Conservation (phyloP, 148 eudicot species). For the Rhododendron henanense region DNA sequence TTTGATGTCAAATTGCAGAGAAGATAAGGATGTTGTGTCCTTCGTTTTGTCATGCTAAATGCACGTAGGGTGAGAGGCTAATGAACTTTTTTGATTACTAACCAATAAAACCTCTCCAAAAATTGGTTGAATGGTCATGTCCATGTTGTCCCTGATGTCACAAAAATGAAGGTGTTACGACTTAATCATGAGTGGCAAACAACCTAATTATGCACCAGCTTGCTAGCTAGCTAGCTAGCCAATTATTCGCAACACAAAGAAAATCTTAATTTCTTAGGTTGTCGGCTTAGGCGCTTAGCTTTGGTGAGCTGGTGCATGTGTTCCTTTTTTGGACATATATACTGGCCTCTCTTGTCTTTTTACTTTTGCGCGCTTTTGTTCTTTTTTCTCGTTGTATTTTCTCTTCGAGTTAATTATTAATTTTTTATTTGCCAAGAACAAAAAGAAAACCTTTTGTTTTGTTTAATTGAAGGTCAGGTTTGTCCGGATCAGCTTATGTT, state of each 20-base stretch:
- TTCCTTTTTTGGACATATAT: background rate
- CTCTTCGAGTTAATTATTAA: background rate
- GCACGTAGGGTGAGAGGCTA: no score
- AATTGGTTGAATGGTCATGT: background rate
- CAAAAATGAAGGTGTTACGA: background rate
- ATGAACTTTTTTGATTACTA: background rate
- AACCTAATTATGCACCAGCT: background rate
- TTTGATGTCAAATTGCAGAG: background rate
- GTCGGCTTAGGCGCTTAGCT: no score
- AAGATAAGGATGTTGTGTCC: background rate
- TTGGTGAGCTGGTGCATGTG: background rate
- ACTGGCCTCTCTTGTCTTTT: no score
- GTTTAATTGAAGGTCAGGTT: background rate
- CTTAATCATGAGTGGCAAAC: background rate
- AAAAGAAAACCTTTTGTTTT: no score
- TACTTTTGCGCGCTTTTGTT: background rate
- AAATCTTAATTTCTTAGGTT: no score
- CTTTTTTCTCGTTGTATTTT: background rate
- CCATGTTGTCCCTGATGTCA: background rate
- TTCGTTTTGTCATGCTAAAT: background rate
- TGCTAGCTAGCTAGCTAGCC: no score
- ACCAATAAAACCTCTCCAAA: background rate
- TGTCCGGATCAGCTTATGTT: background rate
- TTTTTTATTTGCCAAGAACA: no score
- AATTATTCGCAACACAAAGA: no score